Evolutionary conservation across 805 yeast genomes (phyloP), one percentile per base, ranked within the genome.

Genomic region (Komagataella pastoris): DNA sequence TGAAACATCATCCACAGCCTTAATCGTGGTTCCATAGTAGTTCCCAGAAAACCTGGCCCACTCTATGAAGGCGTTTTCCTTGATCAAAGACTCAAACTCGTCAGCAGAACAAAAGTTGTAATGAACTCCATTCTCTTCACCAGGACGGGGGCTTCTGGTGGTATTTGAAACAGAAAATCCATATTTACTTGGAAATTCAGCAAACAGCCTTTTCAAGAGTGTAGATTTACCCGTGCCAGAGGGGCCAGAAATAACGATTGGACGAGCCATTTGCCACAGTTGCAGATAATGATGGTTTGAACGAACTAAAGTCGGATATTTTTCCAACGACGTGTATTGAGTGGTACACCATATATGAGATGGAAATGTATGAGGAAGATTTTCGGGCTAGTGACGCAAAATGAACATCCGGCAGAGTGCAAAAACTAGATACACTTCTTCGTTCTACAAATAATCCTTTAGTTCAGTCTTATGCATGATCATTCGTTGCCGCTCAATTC

Each of bases 41-140:
- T 93, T 93, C 50, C 98, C 98, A 10, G 96, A 88, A 63, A 93
- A 93, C 69, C 89, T 93, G 3, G 99, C 99, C 93, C 96, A 88
- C 70, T 93, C 99, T 57, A 93, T 82, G 71, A 93, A 93, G 56
- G 83, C 85, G 47, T 79, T 72, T 21, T 81, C 81, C 8, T 74
- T 82, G 57, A 93, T 88, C 68, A 88, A 74, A 58, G 73, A 64
- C 69, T 88, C 77, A 78, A 93, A 93, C 54, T 79, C 78, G 14
- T 85, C 93, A 53, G 85, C 90, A 30, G 85, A 76, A 52, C 78
- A 78, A 65, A 91, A 93, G 69, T 91, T 83, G 76, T 93, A 93
- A 64, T 95, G 96, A 58, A 76, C 77, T 54, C 97, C 97, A 64
- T 89, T 75, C 50, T 73, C 76, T 72, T 93, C 99, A 58, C 99